Conservation (phyloP, 2,329 filamentous ascomycete genomes). For the Fusarium neocosmosporiellum region DNA sequence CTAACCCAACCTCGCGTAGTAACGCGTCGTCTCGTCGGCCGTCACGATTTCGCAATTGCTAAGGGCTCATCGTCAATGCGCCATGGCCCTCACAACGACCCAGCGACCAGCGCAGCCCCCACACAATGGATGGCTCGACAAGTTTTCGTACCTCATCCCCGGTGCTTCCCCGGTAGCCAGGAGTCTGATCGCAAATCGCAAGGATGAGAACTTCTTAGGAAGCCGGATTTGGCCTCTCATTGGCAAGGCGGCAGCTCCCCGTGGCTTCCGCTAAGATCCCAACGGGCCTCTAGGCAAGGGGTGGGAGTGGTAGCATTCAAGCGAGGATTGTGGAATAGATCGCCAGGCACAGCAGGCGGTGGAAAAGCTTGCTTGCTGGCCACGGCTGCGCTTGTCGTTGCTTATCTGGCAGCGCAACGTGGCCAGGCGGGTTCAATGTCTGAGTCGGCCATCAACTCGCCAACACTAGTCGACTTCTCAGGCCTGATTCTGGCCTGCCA, state of each 20-base stretch:
- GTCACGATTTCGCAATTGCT: conserved; percentile 10
- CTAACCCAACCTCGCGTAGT: background rate
- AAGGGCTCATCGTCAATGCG: conserved; percentile 14
- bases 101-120: conserved; percentile 6
- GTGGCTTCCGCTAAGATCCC: conserved; percentile 27
- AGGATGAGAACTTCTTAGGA: conserved; percentile 20
- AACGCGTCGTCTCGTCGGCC: conserved; percentile 9
- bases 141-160: conserved; percentile 1
- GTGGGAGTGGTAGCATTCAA: conserved; percentile 9
- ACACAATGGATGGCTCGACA: background rate
- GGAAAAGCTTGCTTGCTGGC: conserved; percentile 24
- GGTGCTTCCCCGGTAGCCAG: conserved; percentile 7
- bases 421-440: conserved; percentile 10
- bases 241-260: conserved; percentile 38
- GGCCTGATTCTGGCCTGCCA: conserved; percentile 18
- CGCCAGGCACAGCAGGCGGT: conserved; percentile 32
- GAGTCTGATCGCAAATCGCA: conserved; percentile 18
- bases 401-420: conserved; percentile 27
- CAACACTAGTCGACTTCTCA: conserved; percentile 2
- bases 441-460: conserved; percentile 6
- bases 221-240: conserved; percentile 24
- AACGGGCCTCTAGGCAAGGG: conserved; percentile 8
- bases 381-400: conserved; percentile 11
- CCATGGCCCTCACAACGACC: background rate
- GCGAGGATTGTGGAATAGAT: conserved; percentile 26